Conservation (phyloP, 768 basidiomycete species). For the Termitomyces sp. region DNA sequence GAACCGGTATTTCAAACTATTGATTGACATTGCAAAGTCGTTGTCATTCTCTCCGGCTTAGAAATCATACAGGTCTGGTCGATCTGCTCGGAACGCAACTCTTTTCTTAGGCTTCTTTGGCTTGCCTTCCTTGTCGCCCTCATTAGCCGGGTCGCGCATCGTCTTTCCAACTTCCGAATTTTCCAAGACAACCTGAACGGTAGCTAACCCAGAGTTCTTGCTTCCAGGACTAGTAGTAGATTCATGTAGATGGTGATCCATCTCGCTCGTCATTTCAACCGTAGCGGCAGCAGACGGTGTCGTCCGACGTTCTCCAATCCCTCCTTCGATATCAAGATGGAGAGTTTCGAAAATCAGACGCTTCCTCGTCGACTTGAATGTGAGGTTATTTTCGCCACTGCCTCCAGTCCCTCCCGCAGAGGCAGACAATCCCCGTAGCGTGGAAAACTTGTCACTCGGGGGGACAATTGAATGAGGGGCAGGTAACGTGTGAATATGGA, state of each 20-base stretch:
- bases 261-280: slow-evolving; percentile 14
- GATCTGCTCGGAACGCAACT: slow-evolving; percentile 66
- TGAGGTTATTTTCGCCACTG: slow-evolving; percentile 94
- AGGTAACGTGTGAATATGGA: slow-evolving; percentile 76
- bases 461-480: slow-evolving; percentile 69
- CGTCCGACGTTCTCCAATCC: slow-evolving; percentile 73
- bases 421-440: slow-evolving; percentile 73
- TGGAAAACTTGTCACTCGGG: slow-evolving; percentile 79
- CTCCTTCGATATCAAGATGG: slow-evolving; percentile 85
- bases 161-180: slow-evolving; percentile 13
- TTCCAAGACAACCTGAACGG: slow-evolving; percentile 45
- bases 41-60: slow-evolving; percentile 26
- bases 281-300: slow-evolving; percentile 32
- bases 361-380: slow-evolving; percentile 89
- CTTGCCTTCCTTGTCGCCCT: slow-evolving; percentile 18
- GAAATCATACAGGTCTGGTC: slow-evolving; percentile 74
- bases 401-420: slow-evolving; percentile 48
- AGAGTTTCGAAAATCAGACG: slow-evolving; percentile 88
- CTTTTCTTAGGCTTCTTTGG: slow-evolving; percentile 56
- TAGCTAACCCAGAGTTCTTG: slow-evolving; percentile 25
- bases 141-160: slow-evolving; percentile 1
- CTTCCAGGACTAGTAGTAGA: slow-evolving; percentile 6
- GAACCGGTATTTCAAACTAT: background rate
- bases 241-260: slow-evolving; percentile 2
- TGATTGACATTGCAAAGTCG: background rate